Percentiles rank a stretch among this genome's conserved stretches.
Evolutionary conservation across 257 asterid genomes (phyloP).

Genomic region (Coffea canephora): DNA sequence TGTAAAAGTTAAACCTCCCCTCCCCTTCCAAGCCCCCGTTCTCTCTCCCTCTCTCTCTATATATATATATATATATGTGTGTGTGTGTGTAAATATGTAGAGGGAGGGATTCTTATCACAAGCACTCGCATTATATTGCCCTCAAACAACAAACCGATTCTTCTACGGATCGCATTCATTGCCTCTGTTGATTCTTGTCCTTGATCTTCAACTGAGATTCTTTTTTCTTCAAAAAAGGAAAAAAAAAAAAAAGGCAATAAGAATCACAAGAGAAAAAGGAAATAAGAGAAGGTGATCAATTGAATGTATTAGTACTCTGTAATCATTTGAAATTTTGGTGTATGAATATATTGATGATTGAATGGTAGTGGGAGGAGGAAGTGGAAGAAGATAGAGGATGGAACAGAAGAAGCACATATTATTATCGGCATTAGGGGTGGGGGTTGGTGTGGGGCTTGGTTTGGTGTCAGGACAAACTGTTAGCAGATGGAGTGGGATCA

Average conservation of each 20-base stretch:
- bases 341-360: background rate
- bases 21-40: no score
- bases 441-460: conserved; percentile 85
- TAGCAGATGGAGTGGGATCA: conserved; percentile 21
- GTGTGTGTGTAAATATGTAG: no score
- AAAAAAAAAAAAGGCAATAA: no score
- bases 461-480: conserved; percentile 70
- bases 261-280: background rate
- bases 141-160: background rate
- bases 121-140: background rate
- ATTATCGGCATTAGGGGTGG: conserved; percentile 85
- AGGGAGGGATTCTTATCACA: no score
- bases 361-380: background rate
- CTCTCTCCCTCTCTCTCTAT: background rate
- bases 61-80: no score
- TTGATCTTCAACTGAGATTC: background rate
- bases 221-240: no score
- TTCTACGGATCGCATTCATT: background rate
- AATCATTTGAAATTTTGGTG: no score
- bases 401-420: conserved; percentile 77
- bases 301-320: background rate
- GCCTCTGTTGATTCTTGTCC: background rate
- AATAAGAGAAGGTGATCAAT: background rate
- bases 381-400: conserved; percentile 37
- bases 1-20: background rate